These are phyloP conservation scores for Falciphora oryzae DNA, from an alignment of 2,329 filamentous ascomycete genomes.

Conservation along the genomic window DNA sequence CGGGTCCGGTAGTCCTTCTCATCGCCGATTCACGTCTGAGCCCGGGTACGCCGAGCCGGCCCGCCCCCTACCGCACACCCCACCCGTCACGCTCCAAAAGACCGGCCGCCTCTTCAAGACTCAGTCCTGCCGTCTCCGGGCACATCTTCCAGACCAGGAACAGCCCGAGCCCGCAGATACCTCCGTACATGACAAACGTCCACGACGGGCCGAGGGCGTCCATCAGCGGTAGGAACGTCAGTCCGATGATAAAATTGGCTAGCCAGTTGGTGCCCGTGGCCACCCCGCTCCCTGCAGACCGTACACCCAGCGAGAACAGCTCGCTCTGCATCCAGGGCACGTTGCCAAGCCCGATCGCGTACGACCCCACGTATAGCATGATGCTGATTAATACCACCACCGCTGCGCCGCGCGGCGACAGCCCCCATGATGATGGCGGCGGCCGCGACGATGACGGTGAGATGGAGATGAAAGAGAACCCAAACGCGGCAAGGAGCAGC, in stretches of 20 bases:
- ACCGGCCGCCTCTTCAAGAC: constrained; percentile 71
- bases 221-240: constrained; percentile 88
- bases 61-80: constrained; percentile 48
- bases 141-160: constrained; percentile 66
- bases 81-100: constrained; percentile 68
- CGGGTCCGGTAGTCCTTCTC: not conserved
- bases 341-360: constrained; percentile 82
- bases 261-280: constrained; percentile 82
- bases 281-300: constrained; percentile 65
- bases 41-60: not conserved
- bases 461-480: constrained; percentile 59
- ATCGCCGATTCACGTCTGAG: not conserved
- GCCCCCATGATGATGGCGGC: constrained; percentile 15
- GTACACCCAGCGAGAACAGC: constrained; percentile 73
- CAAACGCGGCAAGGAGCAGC: constrained; percentile 62
- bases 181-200: constrained; percentile 78
- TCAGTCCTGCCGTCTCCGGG: constrained; percentile 78
- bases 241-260: constrained; percentile 77
- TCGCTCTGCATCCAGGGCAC: constrained; percentile 97
- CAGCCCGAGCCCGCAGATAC: constrained; percentile 65
- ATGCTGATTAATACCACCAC: constrained; percentile 65
- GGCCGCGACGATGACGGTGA: constrained; percentile 26
- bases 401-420: constrained; percentile 30
- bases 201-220: constrained; percentile 63
- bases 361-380: constrained; percentile 77